Percentiles rank a stretch among this genome's conserved stretches.
Conservation (phyloP, 2,329 filamentous ascomycete genomes). For the Pezicula carpinea region DNA sequence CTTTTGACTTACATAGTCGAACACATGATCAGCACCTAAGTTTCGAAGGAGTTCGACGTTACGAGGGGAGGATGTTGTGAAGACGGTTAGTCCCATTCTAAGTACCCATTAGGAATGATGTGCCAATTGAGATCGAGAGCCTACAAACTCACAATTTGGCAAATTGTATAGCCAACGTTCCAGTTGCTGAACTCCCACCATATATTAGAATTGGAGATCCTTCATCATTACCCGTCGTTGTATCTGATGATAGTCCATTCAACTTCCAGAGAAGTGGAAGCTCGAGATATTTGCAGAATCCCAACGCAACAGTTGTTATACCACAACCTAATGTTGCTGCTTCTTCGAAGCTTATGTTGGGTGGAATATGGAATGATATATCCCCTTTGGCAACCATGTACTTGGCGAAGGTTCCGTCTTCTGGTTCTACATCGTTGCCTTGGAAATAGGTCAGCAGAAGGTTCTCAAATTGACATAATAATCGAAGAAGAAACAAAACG, state of each 20-base stretch:
- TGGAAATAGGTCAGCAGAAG: background rate
- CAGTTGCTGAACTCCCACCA: conserved; percentile 43
- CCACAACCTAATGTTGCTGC: conserved; percentile 29
- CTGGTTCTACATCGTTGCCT: conserved; percentile 14
- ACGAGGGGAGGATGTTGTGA: conserved; percentile 39
- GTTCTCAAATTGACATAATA: background rate
- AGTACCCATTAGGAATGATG: conserved; percentile 1
- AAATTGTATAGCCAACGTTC: conserved; percentile 41
- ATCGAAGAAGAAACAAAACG: background rate
- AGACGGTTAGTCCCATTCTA: conserved; percentile 27
- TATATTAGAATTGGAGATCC: conserved; percentile 36
- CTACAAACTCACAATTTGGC: conserved; percentile 31
- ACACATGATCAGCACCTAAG: conserved; percentile 41
- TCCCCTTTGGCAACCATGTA: conserved; percentile 31
- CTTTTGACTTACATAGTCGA: conserved; percentile 37
- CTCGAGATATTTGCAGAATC: conserved; percentile 17
- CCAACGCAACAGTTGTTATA: conserved; percentile 12
- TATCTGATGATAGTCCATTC: too few species aligned
- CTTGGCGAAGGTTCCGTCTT: conserved; percentile 20
- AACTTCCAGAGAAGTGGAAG: conserved; percentile 15
- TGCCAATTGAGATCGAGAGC: background rate
- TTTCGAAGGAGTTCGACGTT: conserved; percentile 41
- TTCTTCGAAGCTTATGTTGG: conserved; percentile 38
- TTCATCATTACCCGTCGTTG: conserved; percentile 1
- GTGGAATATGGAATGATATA: conserved; percentile 37